Evolutionary conservation across 2,329 filamentous ascomycete genomes (phyloP).

Genomic region (Metarhizium album): DNA sequence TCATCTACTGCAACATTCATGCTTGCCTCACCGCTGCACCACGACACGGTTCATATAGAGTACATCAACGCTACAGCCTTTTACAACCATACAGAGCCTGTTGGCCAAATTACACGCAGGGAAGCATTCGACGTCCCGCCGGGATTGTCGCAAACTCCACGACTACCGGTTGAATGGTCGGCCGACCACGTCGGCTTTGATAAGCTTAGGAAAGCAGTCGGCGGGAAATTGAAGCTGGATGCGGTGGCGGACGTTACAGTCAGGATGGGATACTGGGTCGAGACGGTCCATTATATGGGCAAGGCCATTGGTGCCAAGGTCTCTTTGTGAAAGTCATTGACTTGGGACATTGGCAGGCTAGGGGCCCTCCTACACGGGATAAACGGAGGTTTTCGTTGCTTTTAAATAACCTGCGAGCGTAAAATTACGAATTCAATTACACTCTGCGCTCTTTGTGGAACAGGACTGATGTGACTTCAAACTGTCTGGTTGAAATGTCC

Average conservation of each 20-base stretch:
- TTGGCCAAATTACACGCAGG: constrained; percentile 69
- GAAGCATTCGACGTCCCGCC: constrained; percentile 67
- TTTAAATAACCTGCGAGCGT: not conserved
- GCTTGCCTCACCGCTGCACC: constrained; percentile 64
- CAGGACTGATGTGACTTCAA: not conserved
- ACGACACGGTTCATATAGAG: constrained; percentile 67
- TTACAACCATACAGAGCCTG: constrained; percentile 67
- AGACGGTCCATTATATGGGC: constrained; percentile 60
- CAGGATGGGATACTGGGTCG: constrained; percentile 62
- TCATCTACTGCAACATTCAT: constrained; percentile 80
- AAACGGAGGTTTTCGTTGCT: not conserved
- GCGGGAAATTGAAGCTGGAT: constrained; percentile 68
- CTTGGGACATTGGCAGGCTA: not conserved
- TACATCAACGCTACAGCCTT: constrained; percentile 74
- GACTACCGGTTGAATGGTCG: constrained; percentile 72
- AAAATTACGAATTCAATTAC: not conserved
- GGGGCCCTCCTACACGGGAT: not conserved
- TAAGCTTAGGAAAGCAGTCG: constrained; percentile 67
- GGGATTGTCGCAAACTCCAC: constrained; percentile 60
- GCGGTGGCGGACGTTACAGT: constrained; percentile 68
- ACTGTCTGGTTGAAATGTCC: not conserved
- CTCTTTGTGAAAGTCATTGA: constrained; percentile 16
- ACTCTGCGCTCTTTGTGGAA: not conserved
- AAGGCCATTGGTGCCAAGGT: constrained; percentile 57
- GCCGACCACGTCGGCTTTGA: constrained; percentile 72